Base-by-base conservation (phyloP, 495 filamentous ascomycete genomes). In the Platismatia glauca region DNA sequence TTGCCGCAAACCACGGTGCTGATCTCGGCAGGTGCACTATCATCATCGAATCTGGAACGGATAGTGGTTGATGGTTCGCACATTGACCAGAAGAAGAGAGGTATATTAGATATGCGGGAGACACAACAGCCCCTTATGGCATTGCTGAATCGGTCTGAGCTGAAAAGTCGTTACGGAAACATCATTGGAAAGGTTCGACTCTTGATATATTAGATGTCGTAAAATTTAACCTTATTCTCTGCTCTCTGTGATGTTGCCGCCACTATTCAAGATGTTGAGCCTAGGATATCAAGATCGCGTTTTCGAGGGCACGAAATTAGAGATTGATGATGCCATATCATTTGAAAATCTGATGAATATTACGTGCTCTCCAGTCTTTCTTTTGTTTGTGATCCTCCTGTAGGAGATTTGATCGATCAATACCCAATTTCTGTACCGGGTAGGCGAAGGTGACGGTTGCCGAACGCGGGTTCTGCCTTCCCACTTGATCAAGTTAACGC, bases 21-120 rank as follows among this genome's bases (percentile, higher is more conserved):
- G 18, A 37, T 41, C n/a, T 29, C 8, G 58, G 29, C 41, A 93
- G 91, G 85, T 39, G 82, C 84, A 18, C 73, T 97, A 55, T 86
- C 83, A 35, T 61, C 87, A 44, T 79, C 82, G 33, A 80, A 85
- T 38, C 75, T 97, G 39, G 79, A 91, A 72, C 82, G 88, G 61
- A 84, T 98, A 46, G 82, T 97, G 15, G 80, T 97, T 60, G 95
- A 97, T 71, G 87, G 86, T 41, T 96, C 91, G 3, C 84, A 93
- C 68, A 85, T 96, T 65, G 91, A 97, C 71, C 83, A 88, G 70
- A 98, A 98, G 78, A 91, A 95, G 76, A 81, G 91, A 53, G 88
- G 89, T 7, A 85, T 97, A 58, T 84, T 95, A 68, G 95, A 97
- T 64, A 95, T 96, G 88, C 87, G 86, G 67, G 94, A 98, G 59